Conservation (phyloP, 805 yeast species). For the Starmerella vitae region DNA sequence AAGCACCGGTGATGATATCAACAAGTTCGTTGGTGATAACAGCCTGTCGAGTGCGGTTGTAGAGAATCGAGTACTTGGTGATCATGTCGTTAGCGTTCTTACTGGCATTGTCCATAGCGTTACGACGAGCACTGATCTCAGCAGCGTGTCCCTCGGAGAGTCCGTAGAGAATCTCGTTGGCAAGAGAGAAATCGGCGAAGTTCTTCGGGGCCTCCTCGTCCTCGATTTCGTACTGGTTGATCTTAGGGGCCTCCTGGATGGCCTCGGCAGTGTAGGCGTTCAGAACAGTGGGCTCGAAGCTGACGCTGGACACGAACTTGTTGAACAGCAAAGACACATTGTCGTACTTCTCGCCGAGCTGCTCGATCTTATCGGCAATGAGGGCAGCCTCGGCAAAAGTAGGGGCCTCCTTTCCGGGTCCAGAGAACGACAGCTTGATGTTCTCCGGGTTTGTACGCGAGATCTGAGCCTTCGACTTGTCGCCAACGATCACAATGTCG, state of each 20-base stretch:
- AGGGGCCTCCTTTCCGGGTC: slow-evolving; percentile 95
- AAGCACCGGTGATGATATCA: slow-evolving; percentile 99
- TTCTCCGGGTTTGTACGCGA: slow-evolving; percentile 63
- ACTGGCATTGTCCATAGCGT: slow-evolving; percentile 99
- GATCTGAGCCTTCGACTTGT: slow-evolving; percentile 81
- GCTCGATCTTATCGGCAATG: slow-evolving; percentile 69
- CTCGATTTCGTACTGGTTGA: slow-evolving; percentile 66
- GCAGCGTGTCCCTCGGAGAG: slow-evolving; percentile 98
- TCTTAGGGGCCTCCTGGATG: slow-evolving; percentile 73
- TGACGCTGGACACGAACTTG: slow-evolving; percentile 72
- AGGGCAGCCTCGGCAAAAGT: slow-evolving; percentile 79
- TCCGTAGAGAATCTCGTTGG: slow-evolving; percentile 80
- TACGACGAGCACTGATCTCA: slow-evolving; percentile 96
- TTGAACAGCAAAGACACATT: slow-evolving; percentile 74
- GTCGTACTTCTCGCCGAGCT: slow-evolving; percentile 46
- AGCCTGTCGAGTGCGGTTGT: slow-evolving; percentile 99
- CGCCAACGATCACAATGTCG: slow-evolving; percentile 84
- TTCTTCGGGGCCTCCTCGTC: slow-evolving; percentile 29
- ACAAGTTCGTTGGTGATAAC: slow-evolving; percentile 98
- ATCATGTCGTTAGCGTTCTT: slow-evolving; percentile 99
- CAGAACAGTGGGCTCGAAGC: slow-evolving; percentile 71
- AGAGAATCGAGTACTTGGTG: slow-evolving; percentile 85
- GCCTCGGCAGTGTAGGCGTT: slow-evolving; percentile 56
- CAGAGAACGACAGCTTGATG: slow-evolving; percentile 65
- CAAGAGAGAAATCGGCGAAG: slow-evolving; percentile 73